Evolutionary conservation across 495 filamentous ascomycete genomes (phyloP).

Genomic region (Oidiodendron maius): DNA sequence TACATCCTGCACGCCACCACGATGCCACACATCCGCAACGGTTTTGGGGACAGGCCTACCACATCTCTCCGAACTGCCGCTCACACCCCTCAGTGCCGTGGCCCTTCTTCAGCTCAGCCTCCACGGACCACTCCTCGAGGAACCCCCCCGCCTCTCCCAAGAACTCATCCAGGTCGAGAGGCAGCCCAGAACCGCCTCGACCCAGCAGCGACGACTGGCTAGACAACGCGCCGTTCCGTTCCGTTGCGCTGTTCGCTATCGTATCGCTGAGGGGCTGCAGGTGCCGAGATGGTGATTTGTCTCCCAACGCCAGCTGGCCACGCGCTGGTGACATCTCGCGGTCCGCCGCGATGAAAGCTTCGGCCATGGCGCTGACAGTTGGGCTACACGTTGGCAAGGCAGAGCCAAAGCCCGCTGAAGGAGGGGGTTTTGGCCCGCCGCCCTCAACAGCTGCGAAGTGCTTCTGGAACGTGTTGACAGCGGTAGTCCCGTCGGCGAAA

Average conservation of each 20-base stretch:
- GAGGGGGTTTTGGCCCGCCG: slow-evolving; percentile 10
- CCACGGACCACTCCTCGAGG: slow-evolving; percentile 21
- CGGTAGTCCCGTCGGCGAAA: slow-evolving; percentile 2
- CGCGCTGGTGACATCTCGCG: slow-evolving; percentile 1
- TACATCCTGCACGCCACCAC: too few relatives aligned
- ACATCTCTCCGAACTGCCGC: too few relatives aligned
- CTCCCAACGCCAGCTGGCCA: neutral
- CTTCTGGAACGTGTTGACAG: neutral
- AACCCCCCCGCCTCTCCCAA: slow-evolving; percentile 15
- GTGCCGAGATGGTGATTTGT: slow-evolving; percentile 1
- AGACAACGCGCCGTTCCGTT: neutral
- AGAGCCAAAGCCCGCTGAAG: slow-evolving; percentile 2
- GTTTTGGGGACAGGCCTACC: too few relatives aligned
- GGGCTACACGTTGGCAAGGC: slow-evolving; percentile 14
- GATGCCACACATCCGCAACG: too few relatives aligned
- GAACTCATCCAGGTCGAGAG: slow-evolving; percentile 10
- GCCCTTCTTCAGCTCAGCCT: slow-evolving; percentile 16
- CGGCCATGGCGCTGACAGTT: slow-evolving; percentile 16
- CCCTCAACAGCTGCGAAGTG: slow-evolving; percentile 1
- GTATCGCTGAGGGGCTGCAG: slow-evolving; percentile 3
- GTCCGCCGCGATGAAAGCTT: slow-evolving; percentile 23
- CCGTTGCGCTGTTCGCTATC: neutral
- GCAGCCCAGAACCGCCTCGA: slow-evolving; percentile 2
- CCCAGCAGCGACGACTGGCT: neutral
- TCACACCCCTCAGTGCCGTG: slow-evolving; percentile 1